Base-by-base conservation (phyloP, 192 early-diverging fungal genomes). In the Jimgerdemannia lactiflua region DNA sequence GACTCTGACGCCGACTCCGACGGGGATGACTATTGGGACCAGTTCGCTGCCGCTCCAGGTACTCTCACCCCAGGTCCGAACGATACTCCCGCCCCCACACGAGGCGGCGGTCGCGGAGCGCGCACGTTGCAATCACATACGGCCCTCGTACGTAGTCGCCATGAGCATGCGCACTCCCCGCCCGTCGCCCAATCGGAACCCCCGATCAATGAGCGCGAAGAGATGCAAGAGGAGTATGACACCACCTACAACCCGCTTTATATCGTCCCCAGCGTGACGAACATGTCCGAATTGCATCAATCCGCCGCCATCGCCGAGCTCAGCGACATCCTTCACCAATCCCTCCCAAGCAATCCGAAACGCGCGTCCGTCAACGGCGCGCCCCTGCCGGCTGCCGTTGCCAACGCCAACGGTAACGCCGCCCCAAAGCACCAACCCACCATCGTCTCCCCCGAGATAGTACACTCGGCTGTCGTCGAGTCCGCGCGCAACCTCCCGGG, bases 201-300 rank as follows among this genome's bases (percentile, higher is more conserved):
- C 11, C 42, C 69, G 3, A 39, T 42, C 7, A 63, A 42, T 40
- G 64, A 71, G 18, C 78, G 79, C 17, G 64, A 79, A 54, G 81
- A 83, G 72, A 70, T 77, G 42, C 75, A 79, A 29, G 81, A 83
- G 64, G 81, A 83, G 64, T 83, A 83, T 68, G 81, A 83, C 69
- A 78, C 77, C 17, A 77, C 78, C 0, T 77, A 79, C 42, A 83
- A 83, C 63, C 81, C 81, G 42, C 64, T 83, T 18, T 77, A 76
- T 17, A 79, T 78, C 10, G 81, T 83, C 4, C 81, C 81, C 20
- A 83, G 81, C 70, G 78, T 83, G 11, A 77, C 78, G 17, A 83
- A 79, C 67, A 49, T 83, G 9, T 73, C 79, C 69, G 81, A 79
- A 67, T 65, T 78, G 10, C 81, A 82, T 10, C 8, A 7, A 7